These are phyloP conservation scores for Haplosporangium sp. DNA, from an alignment of 371 early-diverging fungal species.

Conservation along the genomic window DNA sequence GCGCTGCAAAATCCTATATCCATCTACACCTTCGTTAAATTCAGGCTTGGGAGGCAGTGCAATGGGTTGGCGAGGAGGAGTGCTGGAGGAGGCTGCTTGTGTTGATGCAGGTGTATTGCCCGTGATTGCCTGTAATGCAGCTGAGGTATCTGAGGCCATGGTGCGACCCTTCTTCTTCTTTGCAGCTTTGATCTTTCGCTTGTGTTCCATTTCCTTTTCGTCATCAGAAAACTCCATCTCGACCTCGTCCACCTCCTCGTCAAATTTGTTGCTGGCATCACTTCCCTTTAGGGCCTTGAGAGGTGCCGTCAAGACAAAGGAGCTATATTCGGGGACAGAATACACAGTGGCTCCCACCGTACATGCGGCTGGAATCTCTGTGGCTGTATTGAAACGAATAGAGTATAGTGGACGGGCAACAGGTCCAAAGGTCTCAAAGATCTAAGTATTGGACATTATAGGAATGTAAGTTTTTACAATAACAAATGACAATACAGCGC, in stretches of 20 bases:
- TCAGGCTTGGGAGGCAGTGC: conserved; percentile 37
- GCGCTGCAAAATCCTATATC: conserved; percentile 48
- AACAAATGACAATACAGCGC: too few relatives aligned
- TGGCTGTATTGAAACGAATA: conserved; percentile 74
- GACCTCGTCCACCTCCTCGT: conserved; percentile 88
- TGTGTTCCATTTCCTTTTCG: conserved; percentile 77
- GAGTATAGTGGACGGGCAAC: conserved; percentile 86
- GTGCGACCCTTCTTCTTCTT: conserved; percentile 23
- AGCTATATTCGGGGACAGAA: conserved; percentile 70
- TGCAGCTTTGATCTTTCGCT: conserved; percentile 57
- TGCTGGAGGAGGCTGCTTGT: not conserved
- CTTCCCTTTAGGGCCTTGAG: conserved; percentile 79
- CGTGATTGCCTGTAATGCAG: conserved; percentile 32
- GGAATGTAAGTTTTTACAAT: not conserved
- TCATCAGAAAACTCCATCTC: conserved; percentile 92
- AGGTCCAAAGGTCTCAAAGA: conserved; percentile 96
- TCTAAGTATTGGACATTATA: conserved; percentile 35
- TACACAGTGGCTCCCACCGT: conserved; percentile 69
- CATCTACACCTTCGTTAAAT: conserved; percentile 36
- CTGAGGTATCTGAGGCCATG: conserved; percentile 33
- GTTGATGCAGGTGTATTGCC: conserved; percentile 4
- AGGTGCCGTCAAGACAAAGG: conserved; percentile 73
- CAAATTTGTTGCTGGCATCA: conserved; percentile 93
- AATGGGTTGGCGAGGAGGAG: conserved; percentile 21
- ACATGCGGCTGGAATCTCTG: conserved; percentile 66